These are phyloP conservation scores for Logfia minima DNA, from an alignment of 129 eudicot species.

Conservation along the genomic window DNA sequence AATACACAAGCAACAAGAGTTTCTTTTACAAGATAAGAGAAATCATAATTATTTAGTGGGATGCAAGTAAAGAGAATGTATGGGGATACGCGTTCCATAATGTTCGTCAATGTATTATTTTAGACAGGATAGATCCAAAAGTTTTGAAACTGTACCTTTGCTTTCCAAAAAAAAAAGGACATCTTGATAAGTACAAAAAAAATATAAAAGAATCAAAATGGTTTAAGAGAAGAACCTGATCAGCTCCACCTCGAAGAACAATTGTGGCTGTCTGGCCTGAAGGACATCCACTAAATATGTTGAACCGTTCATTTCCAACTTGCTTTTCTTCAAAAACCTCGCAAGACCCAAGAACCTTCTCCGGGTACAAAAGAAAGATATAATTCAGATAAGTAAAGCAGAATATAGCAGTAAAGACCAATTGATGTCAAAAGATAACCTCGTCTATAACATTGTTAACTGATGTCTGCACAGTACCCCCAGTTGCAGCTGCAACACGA, in stretches of 20 bases:
- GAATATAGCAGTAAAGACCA: neutral
- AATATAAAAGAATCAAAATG: neutral
- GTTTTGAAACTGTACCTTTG: neutral
- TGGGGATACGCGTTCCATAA: neutral
- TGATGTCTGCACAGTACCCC: slow-evolving; percentile 95
- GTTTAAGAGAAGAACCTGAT: slow-evolving; percentile 50
- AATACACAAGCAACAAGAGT: neutral
- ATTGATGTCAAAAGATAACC: slow-evolving; percentile 36
- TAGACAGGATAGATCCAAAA: neutral
- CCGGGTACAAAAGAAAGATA: neutral
- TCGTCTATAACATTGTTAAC: slow-evolving; percentile 93
- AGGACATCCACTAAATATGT: slow-evolving; percentile 88
- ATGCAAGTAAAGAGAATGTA: neutral
- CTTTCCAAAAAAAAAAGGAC: neutral
- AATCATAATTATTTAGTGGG: neutral
- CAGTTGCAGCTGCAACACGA: slow-evolving; percentile 95
- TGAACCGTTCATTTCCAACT: slow-evolving; percentile 86
- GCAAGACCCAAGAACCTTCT: slow-evolving; percentile 85
- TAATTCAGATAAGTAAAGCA: slow-evolving; percentile 2
- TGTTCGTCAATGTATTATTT: neutral
- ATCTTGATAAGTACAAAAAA: neutral
- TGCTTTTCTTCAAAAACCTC: slow-evolving; percentile 77
- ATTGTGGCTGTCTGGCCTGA: slow-evolving; percentile 79
- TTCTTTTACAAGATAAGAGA: neutral
- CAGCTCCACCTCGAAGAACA: slow-evolving; percentile 93